These are phyloP conservation scores for Peltaster fructicola DNA, from an alignment of 2,329 filamentous ascomycete genomes.

Conservation along the genomic window DNA sequence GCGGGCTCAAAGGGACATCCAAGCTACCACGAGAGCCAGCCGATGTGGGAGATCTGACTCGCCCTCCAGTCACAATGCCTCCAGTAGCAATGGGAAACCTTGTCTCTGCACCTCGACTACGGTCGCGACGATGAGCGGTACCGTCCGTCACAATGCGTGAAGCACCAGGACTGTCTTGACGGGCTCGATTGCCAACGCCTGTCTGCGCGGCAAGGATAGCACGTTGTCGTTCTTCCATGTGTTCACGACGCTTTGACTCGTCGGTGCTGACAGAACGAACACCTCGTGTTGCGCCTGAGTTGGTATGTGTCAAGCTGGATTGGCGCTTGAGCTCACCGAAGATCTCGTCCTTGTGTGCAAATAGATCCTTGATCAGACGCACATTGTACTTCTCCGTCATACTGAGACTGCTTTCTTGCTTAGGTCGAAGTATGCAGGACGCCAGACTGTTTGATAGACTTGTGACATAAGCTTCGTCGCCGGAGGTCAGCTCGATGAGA, in stretches of 20 bases:
- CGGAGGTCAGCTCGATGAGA: constrained; percentile 88
- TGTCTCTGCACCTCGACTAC: constrained; percentile 49
- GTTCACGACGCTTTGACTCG: constrained; percentile 81
- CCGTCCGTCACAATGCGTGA: constrained; percentile 13
- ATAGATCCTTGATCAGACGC: constrained; percentile 77
- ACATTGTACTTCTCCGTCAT: constrained; percentile 91
- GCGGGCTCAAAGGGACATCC: constrained; percentile 54
- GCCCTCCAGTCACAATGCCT: constrained; percentile 26
- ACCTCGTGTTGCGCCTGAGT: constrained; percentile 42
- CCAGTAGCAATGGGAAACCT: constrained; percentile 56
- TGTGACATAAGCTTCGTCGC: constrained; percentile 69
- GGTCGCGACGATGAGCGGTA: constrained; percentile 53
- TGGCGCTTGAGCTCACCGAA: constrained; percentile 93
- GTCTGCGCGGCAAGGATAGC: constrained; percentile 46
- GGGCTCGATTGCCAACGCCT: constrained; percentile 9
- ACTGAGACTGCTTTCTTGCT: constrained; percentile 72
- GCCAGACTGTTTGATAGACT: constrained; percentile 58
- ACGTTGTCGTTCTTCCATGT: constrained; percentile 84
- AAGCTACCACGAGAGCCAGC: constrained; percentile 42
- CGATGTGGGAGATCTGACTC: constrained; percentile 24
- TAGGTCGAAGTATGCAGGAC: constrained; percentile 74
- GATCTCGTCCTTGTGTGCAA: constrained; percentile 84
- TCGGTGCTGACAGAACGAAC: constrained; percentile 75
- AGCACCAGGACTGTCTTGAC: constrained; percentile 32
- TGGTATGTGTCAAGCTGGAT: constrained; percentile 50